Percentiles rank a stretch among this genome's conserved stretches.
Evolutionary conservation across 2,329 filamentous ascomycete genomes (phyloP).

Genomic region (Cytospora piceicola): DNA sequence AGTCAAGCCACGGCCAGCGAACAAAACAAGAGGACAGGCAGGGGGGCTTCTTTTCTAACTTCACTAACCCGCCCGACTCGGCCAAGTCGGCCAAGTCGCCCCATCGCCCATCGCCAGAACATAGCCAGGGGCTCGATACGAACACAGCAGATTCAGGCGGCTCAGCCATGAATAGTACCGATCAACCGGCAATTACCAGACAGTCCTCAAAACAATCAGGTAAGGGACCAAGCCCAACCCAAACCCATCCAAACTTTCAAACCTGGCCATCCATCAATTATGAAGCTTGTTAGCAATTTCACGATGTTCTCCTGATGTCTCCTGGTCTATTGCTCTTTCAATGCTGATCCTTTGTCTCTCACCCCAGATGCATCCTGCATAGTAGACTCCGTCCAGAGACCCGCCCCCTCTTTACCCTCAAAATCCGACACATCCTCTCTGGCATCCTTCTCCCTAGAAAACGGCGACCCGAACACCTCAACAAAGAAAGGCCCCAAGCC

Average conservation of each 20-base stretch:
- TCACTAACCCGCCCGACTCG: conserved; percentile 51
- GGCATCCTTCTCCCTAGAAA: conserved; percentile 46
- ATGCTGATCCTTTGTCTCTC: conserved; percentile 30
- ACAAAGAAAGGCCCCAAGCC: conserved; percentile 53
- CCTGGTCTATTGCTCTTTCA: conserved; percentile 22
- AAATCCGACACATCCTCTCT: conserved; percentile 59
- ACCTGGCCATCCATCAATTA: background rate
- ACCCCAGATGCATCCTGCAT: conserved; percentile 37
- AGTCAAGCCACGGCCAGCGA: conserved; percentile 41
- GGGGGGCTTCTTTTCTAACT: conserved; percentile 54
- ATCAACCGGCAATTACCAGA: conserved; percentile 37
- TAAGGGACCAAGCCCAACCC: conserved; percentile 31
- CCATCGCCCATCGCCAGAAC: conserved; percentile 40
- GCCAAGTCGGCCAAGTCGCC: conserved; percentile 49
- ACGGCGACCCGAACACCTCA: conserved; percentile 45
- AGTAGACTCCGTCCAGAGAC: conserved; percentile 45
- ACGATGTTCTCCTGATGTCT: background rate
- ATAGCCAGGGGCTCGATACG: conserved; percentile 35
- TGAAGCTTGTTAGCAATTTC: background rate
- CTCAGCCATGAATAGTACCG: conserved; percentile 33
- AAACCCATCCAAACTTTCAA: background rate
- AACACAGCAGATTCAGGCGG: conserved; percentile 25
- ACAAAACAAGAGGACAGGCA: conserved; percentile 50
- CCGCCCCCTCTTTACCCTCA: conserved; percentile 48
- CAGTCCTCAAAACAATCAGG: conserved; percentile 40